Base-by-base conservation (phyloP, 345 rosid species). In the Eucalyptus rudis region DNA sequence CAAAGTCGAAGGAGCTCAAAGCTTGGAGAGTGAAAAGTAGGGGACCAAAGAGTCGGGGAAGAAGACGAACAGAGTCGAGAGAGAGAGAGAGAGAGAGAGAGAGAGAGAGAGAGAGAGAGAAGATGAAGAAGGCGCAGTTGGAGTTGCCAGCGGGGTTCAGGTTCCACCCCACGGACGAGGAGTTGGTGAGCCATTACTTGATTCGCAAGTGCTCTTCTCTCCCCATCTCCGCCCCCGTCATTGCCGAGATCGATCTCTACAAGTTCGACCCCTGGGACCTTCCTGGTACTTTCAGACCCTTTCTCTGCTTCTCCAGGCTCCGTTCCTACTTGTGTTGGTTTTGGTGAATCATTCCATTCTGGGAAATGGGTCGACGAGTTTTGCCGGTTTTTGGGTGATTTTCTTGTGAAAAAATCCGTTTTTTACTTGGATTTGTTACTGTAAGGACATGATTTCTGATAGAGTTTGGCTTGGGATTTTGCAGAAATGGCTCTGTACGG, bases 121-220 rank as follows among this genome's bases (percentile, higher is more conserved):
- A 14, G 85, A 71, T 52, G 49, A 86, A 16, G 86, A 85, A 66
- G 87, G 87, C 89, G 47, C 96, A 92, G 90, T 20, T 97, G 12
- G 94, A 93, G 86, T 91, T 97, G 64, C 99, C 99, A 47, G 92
- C 99, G 2, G 99, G 99, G 49, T 96, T 97, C 93, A 92, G 99
- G 92, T 97, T 97, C 85, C 98, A 97, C 83, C 99, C 99, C 3
- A 96, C 99, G 8, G 98, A 97, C 86, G 99, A 97, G 9, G 99
- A 97, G 93, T 87, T 97, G 51, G 99, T 96, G 64, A 95, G 91
- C 90, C 95, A 94, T 87, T 97, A 96, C 88, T 89, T 97, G 86
- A 92, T 95, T 33, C 92, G 95, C 90, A 95, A 94, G 92, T 96
- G 98, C 58, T 93, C 93, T 6, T 92, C 95, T 3, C 93, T 92